Evolutionary conservation across 1,284 basidiomycete species (phyloP), one percentile per base, ranked within the genome.

Genomic region (Gymnopus androsaceus): DNA sequence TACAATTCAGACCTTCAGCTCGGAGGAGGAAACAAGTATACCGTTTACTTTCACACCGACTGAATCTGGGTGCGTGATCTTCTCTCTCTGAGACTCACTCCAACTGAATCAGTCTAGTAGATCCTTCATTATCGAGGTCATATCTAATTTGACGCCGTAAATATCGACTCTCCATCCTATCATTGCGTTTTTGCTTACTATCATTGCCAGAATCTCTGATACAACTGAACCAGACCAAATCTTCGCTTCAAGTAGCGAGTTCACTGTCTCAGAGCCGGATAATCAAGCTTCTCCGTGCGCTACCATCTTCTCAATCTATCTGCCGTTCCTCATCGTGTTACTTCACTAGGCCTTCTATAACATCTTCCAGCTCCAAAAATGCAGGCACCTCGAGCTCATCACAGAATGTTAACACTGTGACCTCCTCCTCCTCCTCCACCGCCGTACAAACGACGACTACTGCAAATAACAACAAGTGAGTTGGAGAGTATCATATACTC

Each of bases 91-190:
- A 33, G 8, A n/a, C 12, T 34, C 25, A 44, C 21, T 21, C 15
- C 30, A 27, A 23, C n/a, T 37, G 19, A 14, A n/a, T 19, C 25
- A 12, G 15, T 45, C 25, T 3, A 14, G 4, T 8, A 53, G 51
- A 33, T n/a, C 19, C 2, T 53, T 53, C 19, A 36, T 53, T 4
- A 46, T 53, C 27, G 51, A 53, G 34, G 51, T 53, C 27, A 45
- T 53, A 14, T 36, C 41, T 5, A 36, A 53, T 31, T 30, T 53
- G 7, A 23, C 40, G 15, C 37, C 37, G 51, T 53, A 17, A 53
- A 25, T 52, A 36, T 27, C 21, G 19, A 21, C 15, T 37, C 14
- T 12, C 25, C 28, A 37, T 25, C 11, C 27, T 45, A 12, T 3
- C 12, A 12, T 2, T 12, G 14, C 7, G 15, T 9, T 17, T 28